phyloP scores from a whole-genome alignment of 495 filamentous ascomycete genomes.

The Penicillium paradoxum region DNA sequence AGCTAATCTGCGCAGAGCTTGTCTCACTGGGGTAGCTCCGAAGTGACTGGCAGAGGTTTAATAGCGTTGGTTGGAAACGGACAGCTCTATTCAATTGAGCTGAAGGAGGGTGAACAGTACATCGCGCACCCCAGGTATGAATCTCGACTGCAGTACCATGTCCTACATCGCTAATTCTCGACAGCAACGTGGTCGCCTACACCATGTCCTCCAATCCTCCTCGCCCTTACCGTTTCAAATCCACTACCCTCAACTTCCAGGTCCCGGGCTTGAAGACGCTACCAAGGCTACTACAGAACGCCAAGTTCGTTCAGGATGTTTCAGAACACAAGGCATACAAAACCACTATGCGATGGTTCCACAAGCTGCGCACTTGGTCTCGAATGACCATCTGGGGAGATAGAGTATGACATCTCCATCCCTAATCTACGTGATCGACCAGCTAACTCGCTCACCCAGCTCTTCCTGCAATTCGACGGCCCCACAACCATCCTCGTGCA shows the following conservation, averaged over 20 bases:
- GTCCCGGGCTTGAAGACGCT: slow-evolving; percentile 58
- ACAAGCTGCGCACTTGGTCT: slow-evolving; percentile 64
- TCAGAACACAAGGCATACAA: slow-evolving; percentile 66
- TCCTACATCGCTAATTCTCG: slow-evolving; percentile 13
- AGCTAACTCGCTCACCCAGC: slow-evolving; percentile 32
- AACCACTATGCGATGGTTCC: slow-evolving; percentile 52
- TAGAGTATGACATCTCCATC: slow-evolving; percentile 45
- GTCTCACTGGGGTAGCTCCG: slow-evolving; percentile 85
- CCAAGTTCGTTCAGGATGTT: slow-evolving; percentile 67
- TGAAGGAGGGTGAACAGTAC: slow-evolving; percentile 79
- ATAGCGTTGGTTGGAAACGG: slow-evolving; percentile 79
- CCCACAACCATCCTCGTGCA: slow-evolving; percentile 82
- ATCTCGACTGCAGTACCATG: not conserved
- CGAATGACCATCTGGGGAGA: slow-evolving; percentile 90
- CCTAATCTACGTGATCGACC: not conserved
- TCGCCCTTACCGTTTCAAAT: slow-evolving; percentile 77
- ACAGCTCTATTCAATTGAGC: slow-evolving; percentile 74
- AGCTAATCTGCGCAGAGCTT: slow-evolving; percentile 57
- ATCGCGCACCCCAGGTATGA: slow-evolving; percentile 71
- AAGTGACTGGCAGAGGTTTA: slow-evolving; percentile 80
- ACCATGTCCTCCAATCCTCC: slow-evolving; percentile 68
- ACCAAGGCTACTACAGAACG: slow-evolving; percentile 50
- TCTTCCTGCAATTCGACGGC: slow-evolving; percentile 86
- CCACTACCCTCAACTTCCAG: slow-evolving; percentile 70
- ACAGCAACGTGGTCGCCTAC: slow-evolving; percentile 84